Conservation (phyloP, 495 filamentous ascomycete genomes). For the Chaetomium fimeti region DNA sequence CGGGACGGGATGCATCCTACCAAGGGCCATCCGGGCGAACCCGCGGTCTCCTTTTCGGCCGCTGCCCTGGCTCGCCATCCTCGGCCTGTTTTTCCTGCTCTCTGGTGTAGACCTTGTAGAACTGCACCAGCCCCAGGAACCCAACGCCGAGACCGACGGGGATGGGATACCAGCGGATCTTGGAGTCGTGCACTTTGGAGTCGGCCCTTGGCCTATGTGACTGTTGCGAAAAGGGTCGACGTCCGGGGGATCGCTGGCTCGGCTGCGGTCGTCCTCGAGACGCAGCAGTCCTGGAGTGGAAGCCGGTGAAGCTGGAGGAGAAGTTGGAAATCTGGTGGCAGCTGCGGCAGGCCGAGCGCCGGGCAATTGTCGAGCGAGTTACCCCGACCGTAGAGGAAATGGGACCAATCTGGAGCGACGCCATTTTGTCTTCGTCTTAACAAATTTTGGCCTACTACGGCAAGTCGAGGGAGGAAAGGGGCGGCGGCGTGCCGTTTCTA, state of each 20-base stretch:
- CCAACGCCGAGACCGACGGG: conserved; percentile 85
- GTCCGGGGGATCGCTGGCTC: conserved; percentile 21
- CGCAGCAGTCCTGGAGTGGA: conserved; percentile 3
- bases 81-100: conserved; percentile 56
- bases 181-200: conserved; percentile 60
- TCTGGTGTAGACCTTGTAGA: conserved; percentile 70
- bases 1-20: conserved; percentile 42
- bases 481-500: not conserved
- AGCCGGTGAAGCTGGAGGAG: not conserved
- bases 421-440: conserved; percentile 29
- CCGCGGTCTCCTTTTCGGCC: conserved; percentile 63
- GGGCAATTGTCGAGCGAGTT: conserved; percentile 26
- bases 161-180: conserved; percentile 93
- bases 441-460: conserved; percentile 7
- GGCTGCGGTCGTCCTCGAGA: conserved; percentile 23
- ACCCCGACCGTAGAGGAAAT: conserved; percentile 27
- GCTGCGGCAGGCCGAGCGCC: conserved; percentile 20
- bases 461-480: conserved; percentile 11
- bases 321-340: not conserved
- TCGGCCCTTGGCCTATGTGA: conserved; percentile 44
- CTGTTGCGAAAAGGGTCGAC: conserved; percentile 34
- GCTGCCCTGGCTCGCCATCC: conserved; percentile 37
- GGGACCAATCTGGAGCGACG: conserved; percentile 28
- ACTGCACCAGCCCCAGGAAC: conserved; percentile 78
- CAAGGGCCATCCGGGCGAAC: conserved; percentile 87